phyloP scores from a whole-genome alignment of 345 rosid species.

The Populus tremula region DNA sequence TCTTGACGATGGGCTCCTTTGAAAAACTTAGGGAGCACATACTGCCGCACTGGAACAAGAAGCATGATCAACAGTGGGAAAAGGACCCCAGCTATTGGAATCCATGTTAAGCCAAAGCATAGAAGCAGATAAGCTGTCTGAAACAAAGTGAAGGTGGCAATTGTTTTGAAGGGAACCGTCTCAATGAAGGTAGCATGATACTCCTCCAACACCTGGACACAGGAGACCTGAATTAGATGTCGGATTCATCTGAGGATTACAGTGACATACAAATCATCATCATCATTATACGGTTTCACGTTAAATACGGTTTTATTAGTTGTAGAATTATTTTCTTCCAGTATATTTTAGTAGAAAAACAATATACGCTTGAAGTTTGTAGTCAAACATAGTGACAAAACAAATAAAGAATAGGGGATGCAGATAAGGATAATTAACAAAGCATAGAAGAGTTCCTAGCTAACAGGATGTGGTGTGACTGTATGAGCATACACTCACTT shows the following conservation, averaged over 20 bases:
- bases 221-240: slow-evolving; percentile 8
- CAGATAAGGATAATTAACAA: not conserved
- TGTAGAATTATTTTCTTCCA: not conserved
- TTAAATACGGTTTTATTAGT: not conserved
- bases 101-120: slow-evolving; percentile 92
- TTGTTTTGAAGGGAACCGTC: slow-evolving; percentile 82
- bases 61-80: slow-evolving; percentile 91
- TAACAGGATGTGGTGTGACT: not conserved
- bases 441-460: slow-evolving; percentile 1
- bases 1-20: slow-evolving; percentile 90
- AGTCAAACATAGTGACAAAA: not conserved
- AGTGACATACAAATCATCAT: not conserved
- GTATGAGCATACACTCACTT: slow-evolving; percentile 46
- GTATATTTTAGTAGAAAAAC: not conserved
- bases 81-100: slow-evolving; percentile 86
- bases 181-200: slow-evolving; percentile 78
- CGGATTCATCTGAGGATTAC: not conserved
- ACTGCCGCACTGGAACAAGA: slow-evolving; percentile 84
- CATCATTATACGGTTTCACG: not conserved
- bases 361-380: not conserved
- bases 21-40: slow-evolving; percentile 74
- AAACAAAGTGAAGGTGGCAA: slow-evolving; percentile 67
- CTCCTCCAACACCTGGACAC: slow-evolving; percentile 68
- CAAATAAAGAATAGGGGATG: not conserved
- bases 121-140: slow-evolving; percentile 70